phyloP scores from a whole-genome alignment of 805 yeast genomes.

The Candida nitratophila region DNA sequence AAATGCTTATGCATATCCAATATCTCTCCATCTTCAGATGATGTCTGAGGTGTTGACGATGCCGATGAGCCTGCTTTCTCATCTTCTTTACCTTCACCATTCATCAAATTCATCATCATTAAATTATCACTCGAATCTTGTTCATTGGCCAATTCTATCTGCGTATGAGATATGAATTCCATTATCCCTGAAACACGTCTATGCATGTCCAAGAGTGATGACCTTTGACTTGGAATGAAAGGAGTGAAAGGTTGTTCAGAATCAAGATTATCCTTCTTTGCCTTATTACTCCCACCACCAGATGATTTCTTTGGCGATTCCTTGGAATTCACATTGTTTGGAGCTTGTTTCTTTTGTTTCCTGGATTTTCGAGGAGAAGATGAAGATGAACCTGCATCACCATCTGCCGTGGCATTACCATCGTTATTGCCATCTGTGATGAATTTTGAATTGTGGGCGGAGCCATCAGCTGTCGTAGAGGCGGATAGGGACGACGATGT shows the following conservation, averaged over 20 bases:
- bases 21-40: conserved; percentile 20
- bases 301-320: conserved; percentile 1
- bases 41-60: too few relatives aligned
- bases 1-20: conserved; percentile 28
- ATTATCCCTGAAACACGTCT: conserved; percentile 83
- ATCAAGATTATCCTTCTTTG: conserved; percentile 34
- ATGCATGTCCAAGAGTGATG: conserved; percentile 76
- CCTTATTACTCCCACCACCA: conserved; percentile 5
- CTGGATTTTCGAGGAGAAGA: not conserved
- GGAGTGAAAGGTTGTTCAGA: conserved; percentile 76
- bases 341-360: not conserved
- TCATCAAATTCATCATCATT: conserved; percentile 10
- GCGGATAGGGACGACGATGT: too few relatives aligned
- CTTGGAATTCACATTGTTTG: not conserved
- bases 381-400: not conserved
- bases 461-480: too few relatives aligned
- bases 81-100: not conserved
- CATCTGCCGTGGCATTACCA: not conserved
- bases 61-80: conserved; percentile 2
- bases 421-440: too few relatives aligned
- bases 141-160: conserved; percentile 73
- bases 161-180: conserved; percentile 86
- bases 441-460: too few relatives aligned
- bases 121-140: conserved; percentile 43
- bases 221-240: conserved; percentile 69